A percentile compares a stretch with the other conserved stretches of the same genome.
Evolutionary conservation across 805 yeast species (phyloP).

Genomic region (Wickerhamiella siamensis): DNA sequence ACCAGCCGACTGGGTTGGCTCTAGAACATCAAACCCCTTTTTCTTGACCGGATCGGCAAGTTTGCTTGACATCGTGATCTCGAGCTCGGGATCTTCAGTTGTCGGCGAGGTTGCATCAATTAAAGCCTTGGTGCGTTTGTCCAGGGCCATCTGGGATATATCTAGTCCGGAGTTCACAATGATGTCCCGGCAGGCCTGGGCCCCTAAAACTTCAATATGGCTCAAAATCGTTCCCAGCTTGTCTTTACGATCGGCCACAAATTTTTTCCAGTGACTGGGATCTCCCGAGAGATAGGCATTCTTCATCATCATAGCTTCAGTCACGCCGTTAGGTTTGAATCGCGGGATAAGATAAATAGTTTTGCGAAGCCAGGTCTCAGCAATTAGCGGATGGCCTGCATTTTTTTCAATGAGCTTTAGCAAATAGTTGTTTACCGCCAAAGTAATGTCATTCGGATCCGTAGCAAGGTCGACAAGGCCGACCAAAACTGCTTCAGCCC

Average conservation of each 20-base stretch:
- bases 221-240: slow-evolving; percentile 25
- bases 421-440: slow-evolving; percentile 57
- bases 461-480: slow-evolving; percentile 41
- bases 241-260: slow-evolving; percentile 15
- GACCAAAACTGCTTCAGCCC: slow-evolving; percentile 56
- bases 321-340: slow-evolving; percentile 36
- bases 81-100: neutral
- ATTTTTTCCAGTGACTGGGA: slow-evolving; percentile 9
- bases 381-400: slow-evolving; percentile 29
- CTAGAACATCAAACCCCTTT: slow-evolving; percentile 37
- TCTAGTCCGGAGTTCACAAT: slow-evolving; percentile 24
- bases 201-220: slow-evolving; percentile 41
- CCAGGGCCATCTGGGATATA: neutral
- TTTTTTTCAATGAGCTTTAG: slow-evolving; percentile 29
- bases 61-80: neutral
- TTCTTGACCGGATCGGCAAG: slow-evolving; percentile 32
- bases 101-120: neutral
- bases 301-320: slow-evolving; percentile 45
- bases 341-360: slow-evolving; percentile 24
- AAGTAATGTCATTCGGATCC: slow-evolving; percentile 36
- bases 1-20: slow-evolving; percentile 63
- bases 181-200: slow-evolving; percentile 29
- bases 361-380: slow-evolving; percentile 30
- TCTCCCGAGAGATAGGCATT: slow-evolving; percentile 25
- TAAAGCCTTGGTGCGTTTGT: neutral